These are phyloP conservation scores for Aureococcus anophagefferens DNA, from an alignment of 108 stramenopile genomes.

Conservation along the genomic window DNA sequence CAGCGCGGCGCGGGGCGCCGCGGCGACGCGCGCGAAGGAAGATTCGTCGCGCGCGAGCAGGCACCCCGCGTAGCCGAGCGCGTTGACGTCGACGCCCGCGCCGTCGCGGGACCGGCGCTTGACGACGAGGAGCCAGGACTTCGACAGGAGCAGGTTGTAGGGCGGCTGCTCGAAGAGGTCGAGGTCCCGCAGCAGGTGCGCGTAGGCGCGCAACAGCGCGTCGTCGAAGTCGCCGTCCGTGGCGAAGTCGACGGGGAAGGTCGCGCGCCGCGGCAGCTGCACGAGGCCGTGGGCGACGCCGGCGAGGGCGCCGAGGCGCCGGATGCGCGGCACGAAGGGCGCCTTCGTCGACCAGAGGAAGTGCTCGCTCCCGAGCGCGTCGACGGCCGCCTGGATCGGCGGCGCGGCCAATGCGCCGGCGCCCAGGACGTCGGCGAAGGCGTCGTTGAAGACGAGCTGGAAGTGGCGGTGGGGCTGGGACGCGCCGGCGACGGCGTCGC, in stretches of 20 bases:
- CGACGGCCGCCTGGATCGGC: background rate
- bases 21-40: too few relatives aligned
- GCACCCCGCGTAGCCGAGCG: too few relatives aligned
- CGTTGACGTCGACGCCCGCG: too few relatives aligned
- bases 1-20: too few relatives aligned
- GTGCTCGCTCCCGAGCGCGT: background rate
- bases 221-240: background rate
- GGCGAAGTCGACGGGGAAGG: background rate
- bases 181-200: background rate
- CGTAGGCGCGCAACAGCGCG: background rate
- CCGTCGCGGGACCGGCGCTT: background rate
- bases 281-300: background rate
- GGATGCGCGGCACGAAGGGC: background rate
- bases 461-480: constrained; percentile 13
- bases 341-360: background rate
- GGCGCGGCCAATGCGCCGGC: background rate
- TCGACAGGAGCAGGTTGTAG: background rate
- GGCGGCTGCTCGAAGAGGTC: background rate
- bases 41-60: too few relatives aligned
- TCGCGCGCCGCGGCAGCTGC: background rate
- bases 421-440: background rate
- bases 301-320: background rate
- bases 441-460: constrained; percentile 1
- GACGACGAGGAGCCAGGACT: background rate
- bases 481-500: constrained; percentile 2